These are phyloP conservation scores for Diplodia mutila DNA, from an alignment of 2,329 filamentous ascomycete species.

Conservation along the genomic window DNA sequence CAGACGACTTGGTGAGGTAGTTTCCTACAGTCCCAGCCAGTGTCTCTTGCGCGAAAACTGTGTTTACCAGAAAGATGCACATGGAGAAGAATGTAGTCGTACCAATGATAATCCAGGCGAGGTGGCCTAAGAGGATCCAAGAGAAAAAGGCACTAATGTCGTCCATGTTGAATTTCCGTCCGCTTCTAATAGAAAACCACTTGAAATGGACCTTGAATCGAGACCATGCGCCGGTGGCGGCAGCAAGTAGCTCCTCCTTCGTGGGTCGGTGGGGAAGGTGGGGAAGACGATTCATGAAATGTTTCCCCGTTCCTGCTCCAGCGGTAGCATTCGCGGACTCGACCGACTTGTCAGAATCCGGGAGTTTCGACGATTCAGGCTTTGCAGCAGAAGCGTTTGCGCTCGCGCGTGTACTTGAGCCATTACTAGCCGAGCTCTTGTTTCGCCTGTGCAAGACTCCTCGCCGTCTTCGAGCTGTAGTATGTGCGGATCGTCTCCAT, in stretches of 20 bases:
- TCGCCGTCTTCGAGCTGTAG: constrained; percentile 29
- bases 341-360: constrained; percentile 32
- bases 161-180: constrained; percentile 91
- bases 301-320: constrained; percentile 38
- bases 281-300: constrained; percentile 60
- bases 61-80: constrained; percentile 89
- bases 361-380: constrained; percentile 30
- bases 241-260: constrained; percentile 89
- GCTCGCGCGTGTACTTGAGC: constrained; percentile 28
- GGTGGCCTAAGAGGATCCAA: constrained; percentile 90
- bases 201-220: constrained; percentile 91
- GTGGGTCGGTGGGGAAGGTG: constrained; percentile 74
- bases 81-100: constrained; percentile 97
- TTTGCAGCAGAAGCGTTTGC: constrained; percentile 25
- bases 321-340: constrained; percentile 33
- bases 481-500: constrained; percentile 38
- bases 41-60: constrained; percentile 95
- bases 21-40: constrained; percentile 92
- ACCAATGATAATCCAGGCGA: constrained; percentile 94
- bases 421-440: constrained; percentile 43
- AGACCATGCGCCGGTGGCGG: constrained; percentile 91
- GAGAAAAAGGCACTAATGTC: constrained; percentile 96
- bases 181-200: constrained; percentile 94
- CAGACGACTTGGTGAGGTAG: constrained; percentile 91
- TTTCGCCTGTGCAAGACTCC: constrained; percentile 35